phyloP scores from a whole-genome alignment of 805 yeast species.

The Candida andamanensis region DNA sequence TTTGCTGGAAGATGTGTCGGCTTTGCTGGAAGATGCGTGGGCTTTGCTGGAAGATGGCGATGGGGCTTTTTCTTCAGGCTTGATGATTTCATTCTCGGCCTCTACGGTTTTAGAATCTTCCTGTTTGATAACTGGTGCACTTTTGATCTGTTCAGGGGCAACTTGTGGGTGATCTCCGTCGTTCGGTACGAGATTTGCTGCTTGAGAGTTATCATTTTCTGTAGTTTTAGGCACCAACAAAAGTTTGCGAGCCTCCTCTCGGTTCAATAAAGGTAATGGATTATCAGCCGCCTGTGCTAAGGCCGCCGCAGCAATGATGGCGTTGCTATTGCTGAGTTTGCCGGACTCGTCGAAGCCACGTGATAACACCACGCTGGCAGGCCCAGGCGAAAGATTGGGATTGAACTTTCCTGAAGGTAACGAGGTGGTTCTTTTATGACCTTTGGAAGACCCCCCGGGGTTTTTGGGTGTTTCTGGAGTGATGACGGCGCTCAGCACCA shows the following conservation, averaged over 20 bases:
- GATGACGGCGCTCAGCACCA: slow-evolving; percentile 4
- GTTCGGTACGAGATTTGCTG: not conserved
- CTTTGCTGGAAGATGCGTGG: not conserved
- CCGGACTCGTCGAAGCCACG: slow-evolving; percentile 35
- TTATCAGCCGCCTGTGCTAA: slow-evolving; percentile 76
- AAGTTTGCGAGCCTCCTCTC: slow-evolving; percentile 7
- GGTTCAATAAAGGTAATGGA: slow-evolving; percentile 49
- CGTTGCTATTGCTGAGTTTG: slow-evolving; percentile 39
- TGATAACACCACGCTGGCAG: slow-evolving; percentile 39
- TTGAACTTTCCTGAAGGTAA: slow-evolving; percentile 5
- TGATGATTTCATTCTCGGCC: not conserved
- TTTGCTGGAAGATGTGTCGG: too few species aligned
- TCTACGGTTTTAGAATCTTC: not conserved
- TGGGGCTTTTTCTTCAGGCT: not conserved
- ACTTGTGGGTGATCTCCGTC: not conserved
- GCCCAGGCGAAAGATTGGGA: slow-evolving; percentile 34
- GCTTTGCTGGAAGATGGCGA: too few species aligned
- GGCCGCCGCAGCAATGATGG: slow-evolving; percentile 78
- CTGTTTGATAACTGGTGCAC: not conserved
- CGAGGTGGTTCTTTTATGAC: slow-evolving; percentile 26
- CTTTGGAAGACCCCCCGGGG: too few species aligned
- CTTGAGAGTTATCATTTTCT: slow-evolving; percentile 2
- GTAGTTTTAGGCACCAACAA: slow-evolving; percentile 1
- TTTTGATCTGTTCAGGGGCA: too few species aligned
- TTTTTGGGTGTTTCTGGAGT: too few species aligned